These are phyloP conservation scores for Eleusine coracana DNA, from an alignment of 176 grass and related monocot genomes.

Conservation along the genomic window DNA sequence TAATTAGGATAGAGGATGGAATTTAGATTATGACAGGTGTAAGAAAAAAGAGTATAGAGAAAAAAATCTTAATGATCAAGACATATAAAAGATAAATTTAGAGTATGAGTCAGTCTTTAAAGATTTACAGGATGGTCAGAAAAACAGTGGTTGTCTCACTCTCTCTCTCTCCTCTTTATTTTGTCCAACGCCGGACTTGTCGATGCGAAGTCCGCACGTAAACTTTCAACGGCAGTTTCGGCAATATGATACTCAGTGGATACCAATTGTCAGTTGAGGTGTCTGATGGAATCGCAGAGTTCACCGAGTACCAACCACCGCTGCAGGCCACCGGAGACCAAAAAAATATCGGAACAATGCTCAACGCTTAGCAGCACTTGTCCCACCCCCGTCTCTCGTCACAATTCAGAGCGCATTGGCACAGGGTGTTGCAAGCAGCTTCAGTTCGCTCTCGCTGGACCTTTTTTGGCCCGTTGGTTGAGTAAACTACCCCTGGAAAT, in stretches of 20 bases:
- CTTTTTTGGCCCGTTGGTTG: no score
- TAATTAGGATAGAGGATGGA: no score
- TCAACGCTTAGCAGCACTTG: not conserved
- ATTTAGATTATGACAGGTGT: no score
- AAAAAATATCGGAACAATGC: not conserved
- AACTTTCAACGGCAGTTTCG: not conserved
- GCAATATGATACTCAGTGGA: not conserved
- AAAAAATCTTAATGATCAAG: no score
- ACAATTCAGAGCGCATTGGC: not conserved
- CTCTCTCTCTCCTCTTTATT: not conserved
- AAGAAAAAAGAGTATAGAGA: no score
- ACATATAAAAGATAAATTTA: no score
- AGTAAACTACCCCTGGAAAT: no score
- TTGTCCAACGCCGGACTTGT: no score
- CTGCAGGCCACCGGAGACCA: no score
- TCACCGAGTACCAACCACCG: not conserved
- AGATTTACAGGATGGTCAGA: no score
- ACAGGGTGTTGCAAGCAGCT: not conserved
- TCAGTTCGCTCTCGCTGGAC: not conserved
- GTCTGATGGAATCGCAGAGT: not conserved
- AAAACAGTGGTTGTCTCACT: no score
- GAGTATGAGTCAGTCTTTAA: no score
- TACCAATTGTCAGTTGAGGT: constrained; percentile 21
- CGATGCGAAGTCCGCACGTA: not conserved
- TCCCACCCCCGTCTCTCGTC: not conserved